phyloP scores from a whole-genome alignment of 176 grass and related monocot species.

The Hsuehochloa calcarea region DNA sequence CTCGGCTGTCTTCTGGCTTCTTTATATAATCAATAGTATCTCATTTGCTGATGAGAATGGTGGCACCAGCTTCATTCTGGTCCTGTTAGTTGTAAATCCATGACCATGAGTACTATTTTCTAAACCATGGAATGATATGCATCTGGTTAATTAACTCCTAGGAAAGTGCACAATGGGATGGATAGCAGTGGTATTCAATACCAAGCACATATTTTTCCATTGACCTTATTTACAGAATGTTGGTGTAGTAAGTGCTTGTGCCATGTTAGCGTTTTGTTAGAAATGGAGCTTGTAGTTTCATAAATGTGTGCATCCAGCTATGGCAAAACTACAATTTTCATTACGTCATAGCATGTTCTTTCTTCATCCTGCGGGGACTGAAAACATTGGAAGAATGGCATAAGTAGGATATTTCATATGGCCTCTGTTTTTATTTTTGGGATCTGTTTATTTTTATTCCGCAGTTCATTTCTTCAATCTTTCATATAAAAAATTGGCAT shows the following conservation, averaged over 20 bases:
- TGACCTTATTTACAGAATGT: background rate
- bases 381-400: background rate
- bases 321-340: background rate
- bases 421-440: background rate
- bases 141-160: background rate
- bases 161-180: background rate
- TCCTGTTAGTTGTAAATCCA: background rate
- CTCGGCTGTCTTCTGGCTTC: background rate
- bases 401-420: background rate
- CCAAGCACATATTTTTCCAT: background rate
- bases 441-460: background rate
- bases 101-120: background rate
- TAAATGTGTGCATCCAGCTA: background rate
- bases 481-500: background rate
- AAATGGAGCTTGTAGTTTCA: constrained; percentile 9
- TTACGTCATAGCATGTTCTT: background rate
- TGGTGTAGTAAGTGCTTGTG: background rate
- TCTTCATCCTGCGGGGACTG: background rate
- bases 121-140: background rate
- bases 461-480: background rate
- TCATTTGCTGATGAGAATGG: background rate
- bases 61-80: background rate
- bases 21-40: background rate
- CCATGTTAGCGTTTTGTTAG: background rate
- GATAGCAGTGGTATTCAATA: background rate